Evolutionary conservation across 2,329 filamentous ascomycete genomes (phyloP), one percentile per base, ranked within the genome.

Genomic region (Talaromyces sp.): DNA sequence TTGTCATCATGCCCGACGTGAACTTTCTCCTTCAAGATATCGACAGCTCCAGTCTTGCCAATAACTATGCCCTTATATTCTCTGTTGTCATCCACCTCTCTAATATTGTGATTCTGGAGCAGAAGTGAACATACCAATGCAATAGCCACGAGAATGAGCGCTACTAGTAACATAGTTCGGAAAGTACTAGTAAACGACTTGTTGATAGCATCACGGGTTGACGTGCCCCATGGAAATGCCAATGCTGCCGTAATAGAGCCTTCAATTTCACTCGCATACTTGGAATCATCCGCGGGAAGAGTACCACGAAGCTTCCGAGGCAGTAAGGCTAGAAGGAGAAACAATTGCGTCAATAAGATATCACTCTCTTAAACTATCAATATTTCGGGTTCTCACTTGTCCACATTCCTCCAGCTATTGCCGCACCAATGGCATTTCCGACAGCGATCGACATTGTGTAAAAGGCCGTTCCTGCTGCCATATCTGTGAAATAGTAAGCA

Each of bases 11-110:
- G 29, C 26, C 56, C 56, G 8, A 31, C 35, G n/a, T 58, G 31
- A 2, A 43, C 49, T 8, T 58, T 58, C 46, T 58, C 56, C 24
- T 58, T 58, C 56, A 58, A 41, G 1, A 32, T 24, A 43, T 58
- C 56, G 46, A 58, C 49, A 8, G 56, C 56, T 26, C 56, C 31
- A 38, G 49, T 53, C 49, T 58, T 58, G 5, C 56, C 56, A 53
- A 58, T 58, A 31, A 58, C 56, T 14, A 58, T 26, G 27, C 56
- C 56, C 49, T 53, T 58, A 13, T 58, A 58, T 27, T 58, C 56
- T 31, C 56, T 41, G 31, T 24, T 58, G 26, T 52, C 19, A 24
- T 58, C 56, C 24, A 58, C 56, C 49, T 58, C 46, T 4, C 29
- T 27, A 14, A 58, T 58, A 52, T 58, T 53, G 11, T 27, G 49